Percentiles rank a stretch among this genome's conserved stretches.
Conservation (phyloP, 225 moss, liverwort and hornwort genomes). For the Asterella californica region DNA sequence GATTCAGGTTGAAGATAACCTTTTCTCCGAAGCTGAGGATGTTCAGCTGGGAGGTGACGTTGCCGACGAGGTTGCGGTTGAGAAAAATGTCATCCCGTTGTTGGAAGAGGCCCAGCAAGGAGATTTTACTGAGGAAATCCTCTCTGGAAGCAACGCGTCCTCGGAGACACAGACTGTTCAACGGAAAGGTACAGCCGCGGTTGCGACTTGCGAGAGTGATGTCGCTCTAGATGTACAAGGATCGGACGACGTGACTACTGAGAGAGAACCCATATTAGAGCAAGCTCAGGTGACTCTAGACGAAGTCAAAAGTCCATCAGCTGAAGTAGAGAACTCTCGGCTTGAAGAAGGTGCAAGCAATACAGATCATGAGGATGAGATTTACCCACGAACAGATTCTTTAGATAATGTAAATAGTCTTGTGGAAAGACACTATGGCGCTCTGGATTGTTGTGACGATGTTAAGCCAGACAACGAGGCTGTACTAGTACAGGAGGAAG, state of each 20-base stretch:
- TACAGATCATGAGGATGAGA: neutral
- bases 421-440: constrained; percentile 8
- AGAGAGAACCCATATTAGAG: neutral
- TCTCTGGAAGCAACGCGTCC: neutral
- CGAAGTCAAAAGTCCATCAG: neutral
- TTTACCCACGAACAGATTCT: constrained; percentile 7
- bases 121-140: neutral
- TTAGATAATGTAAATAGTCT: constrained; percentile 36
- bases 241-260: neutral
- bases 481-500: neutral
- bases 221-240: neutral
- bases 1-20: neutral
- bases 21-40: neutral
- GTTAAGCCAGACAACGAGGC: neutral
- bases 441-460: neutral
- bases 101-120: neutral
- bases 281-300: neutral
- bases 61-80: neutral
- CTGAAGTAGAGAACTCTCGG: neutral
- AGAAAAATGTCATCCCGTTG: neutral
- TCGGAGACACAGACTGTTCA: neutral
- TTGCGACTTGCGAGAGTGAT: neutral
- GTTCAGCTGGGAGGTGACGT: neutral
- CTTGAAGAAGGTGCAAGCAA: neutral
- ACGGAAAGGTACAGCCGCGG: neutral